Evolutionary conservation across 169 alveolate genomes (phyloP).

Genomic region (Eimeria necatrix): DNA sequence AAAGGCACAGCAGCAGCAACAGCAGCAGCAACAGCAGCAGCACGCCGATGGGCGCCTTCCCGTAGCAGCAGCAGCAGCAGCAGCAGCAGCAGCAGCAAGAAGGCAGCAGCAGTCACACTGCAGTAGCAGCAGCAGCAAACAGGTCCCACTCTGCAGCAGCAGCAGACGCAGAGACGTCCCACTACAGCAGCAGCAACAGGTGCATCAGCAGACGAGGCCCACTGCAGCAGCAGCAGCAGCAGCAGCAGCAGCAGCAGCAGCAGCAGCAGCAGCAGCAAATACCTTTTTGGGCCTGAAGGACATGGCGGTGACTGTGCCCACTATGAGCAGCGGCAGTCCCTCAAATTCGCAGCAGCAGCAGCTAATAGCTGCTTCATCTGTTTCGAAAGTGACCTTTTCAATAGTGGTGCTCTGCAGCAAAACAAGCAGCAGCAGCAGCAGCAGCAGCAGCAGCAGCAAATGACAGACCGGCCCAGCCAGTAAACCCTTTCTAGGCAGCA

Average conservation of each 20-base stretch:
- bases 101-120: not conserved
- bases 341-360: conserved; percentile 93
- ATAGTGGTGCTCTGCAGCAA: conserved; percentile 85
- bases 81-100: not conserved
- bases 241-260: not conserved
- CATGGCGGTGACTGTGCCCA: conserved; percentile 96
- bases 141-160: no score
- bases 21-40: not conserved
- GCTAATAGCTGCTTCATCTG: conserved; percentile 97
- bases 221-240: not conserved
- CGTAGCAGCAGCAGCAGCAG: no score
- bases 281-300: conserved; percentile 82
- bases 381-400: conserved; percentile 93
- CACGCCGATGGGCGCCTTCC: no score
- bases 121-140: not conserved
- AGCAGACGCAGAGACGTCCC: no score
- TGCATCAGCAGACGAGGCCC: no score
- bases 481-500: conserved; percentile 18
- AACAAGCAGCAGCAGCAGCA: not conserved
- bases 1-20: no score
- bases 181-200: no score
- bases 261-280: not conserved
- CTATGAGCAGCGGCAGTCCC: conserved; percentile 92
- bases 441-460: not conserved
- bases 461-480: conserved; percentile 81